Evolutionary conservation across 2,329 filamentous ascomycete genomes (phyloP), one percentile per base, ranked within the genome.

Genomic region (Rhynchosporium secalis): DNA sequence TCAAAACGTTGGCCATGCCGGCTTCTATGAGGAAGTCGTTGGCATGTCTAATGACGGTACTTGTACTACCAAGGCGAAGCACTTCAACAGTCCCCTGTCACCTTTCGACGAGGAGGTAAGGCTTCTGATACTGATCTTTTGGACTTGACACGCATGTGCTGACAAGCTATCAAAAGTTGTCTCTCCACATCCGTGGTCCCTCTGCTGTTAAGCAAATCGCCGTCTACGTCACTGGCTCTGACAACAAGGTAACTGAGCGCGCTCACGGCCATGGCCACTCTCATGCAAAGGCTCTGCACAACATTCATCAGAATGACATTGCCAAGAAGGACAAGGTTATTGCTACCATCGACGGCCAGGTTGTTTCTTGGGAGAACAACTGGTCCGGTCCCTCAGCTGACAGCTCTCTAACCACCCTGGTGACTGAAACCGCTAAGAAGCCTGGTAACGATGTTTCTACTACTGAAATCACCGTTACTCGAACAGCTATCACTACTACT

Each of bases 41-140:
- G 70, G 72, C 59, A 90, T 92, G 84, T 78, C 83, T 63, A 69
- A 78, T 15, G 72, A 76, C 55, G 83, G 83, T 46, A 71, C 77
- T 26, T 92, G 90, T 74, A 69, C 76, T 6, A 84, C 79, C 65
- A 73, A 78, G 43, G 76, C 80, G 15, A 76, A 81, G 63, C 62
- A 74, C 0, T 92, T 86, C 71, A 78, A 76, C 10, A 88, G 89
- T 13, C 78, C 82, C 46, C 77, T 91, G 57, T 83, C 87, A 33
- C 89, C 90, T 6, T 79, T 91, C 40, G 81, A 89, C 65, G 86
- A 89, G 72, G 88, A 89, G 77, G 89, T 91, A 77, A 75, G 84
- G 75, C 29, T 9, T 43, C 33, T 10, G 20, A 20, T 20, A 20
- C 20, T 28, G 26, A 26, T 5, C 29, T 12, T 33, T 10, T 38